Evolutionary conservation across 1,284 basidiomycete genomes (phyloP), one percentile per base, ranked within the genome.

Genomic region (Puccinia polysora): DNA sequence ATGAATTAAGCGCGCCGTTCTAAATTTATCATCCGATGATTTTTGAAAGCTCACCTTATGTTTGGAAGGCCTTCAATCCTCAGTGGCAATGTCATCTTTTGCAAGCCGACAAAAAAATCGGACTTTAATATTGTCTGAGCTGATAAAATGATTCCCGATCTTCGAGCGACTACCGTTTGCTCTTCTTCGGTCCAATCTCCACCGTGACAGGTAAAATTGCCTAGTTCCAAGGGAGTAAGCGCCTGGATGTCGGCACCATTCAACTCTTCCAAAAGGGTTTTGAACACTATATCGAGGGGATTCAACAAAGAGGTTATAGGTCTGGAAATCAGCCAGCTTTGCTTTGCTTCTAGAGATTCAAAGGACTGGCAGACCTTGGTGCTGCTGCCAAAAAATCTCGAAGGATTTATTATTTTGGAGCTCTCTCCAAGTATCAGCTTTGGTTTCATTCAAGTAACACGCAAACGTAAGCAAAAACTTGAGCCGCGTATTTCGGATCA

Each of bases 101-200:
- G 94, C 59, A 97, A 32, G 38, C 70, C 70, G 38, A 65, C 62
- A 52, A 73, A 73, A 49, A 73, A 73, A 25, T 73, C 70, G 10
- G 90, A 94, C 82, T 99, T 99, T 78, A 98, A 84, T 77, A 98
- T 97, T 0, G 93, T 95, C 14, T 88, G 91, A 0, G 90, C 89
- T 2, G 91, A 95, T 0, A 98, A 81, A 74, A 98, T 90, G 73
- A 84, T 87, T 5, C 96, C 96, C 4, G 85, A 85, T 62, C 96
- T 86, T 77, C 89, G 89, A 30, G 87, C 84, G 15, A 99, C 94
- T 14, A 80, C 79, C 23, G 78, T 79, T 58, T 78, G 76, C 65
- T 73, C 70, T 38, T 73, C 70, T 56, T 73, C 70, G n/a, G 70
- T 65, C 70, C 62, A 73, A 20, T 73, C 70, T 47, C 52, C 52